Conservation (phyloP, 371 early-diverging fungal species). For the Haplosporangium sp. region DNA sequence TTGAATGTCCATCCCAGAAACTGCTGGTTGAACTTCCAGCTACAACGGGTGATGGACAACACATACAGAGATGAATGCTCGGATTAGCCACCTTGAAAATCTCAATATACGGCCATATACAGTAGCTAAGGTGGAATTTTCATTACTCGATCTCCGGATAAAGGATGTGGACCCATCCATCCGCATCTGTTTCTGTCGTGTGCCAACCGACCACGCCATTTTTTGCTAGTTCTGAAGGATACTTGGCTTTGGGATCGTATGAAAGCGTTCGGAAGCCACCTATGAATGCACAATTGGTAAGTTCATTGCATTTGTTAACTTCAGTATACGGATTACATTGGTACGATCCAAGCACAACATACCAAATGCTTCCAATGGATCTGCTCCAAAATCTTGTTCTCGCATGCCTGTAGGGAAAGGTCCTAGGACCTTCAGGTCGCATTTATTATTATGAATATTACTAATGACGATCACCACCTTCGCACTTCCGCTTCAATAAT, state of each 20-base stretch:
- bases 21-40: slow-evolving; percentile 68
- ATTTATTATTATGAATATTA: no score
- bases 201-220: slow-evolving; percentile 70
- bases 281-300: slow-evolving; percentile 8
- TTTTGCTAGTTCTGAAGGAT: slow-evolving; percentile 73
- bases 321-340: background rate
- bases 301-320: slow-evolving; percentile 6
- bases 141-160: slow-evolving; percentile 59
- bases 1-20: slow-evolving; percentile 70
- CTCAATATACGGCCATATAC: background rate
- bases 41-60: slow-evolving; percentile 6
- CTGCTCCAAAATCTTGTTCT: slow-evolving; percentile 75
- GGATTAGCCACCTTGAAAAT: background rate
- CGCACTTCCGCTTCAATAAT: no score
- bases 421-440: slow-evolving; percentile 58
- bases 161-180: slow-evolving; percentile 55
- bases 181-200: slow-evolving; percentile 51
- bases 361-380: slow-evolving; percentile 76
- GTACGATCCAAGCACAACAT: background rate
- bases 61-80: no score
- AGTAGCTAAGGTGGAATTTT: background rate
- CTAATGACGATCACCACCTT: no score
- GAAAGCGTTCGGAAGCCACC: slow-evolving; percentile 68
- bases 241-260: slow-evolving; percentile 59
- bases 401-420: slow-evolving; percentile 76